Percentiles rank a stretch among this genome's conserved stretches.
Conservation (phyloP, 148 eudicot genomes). For the Silene uniflora region DNA sequence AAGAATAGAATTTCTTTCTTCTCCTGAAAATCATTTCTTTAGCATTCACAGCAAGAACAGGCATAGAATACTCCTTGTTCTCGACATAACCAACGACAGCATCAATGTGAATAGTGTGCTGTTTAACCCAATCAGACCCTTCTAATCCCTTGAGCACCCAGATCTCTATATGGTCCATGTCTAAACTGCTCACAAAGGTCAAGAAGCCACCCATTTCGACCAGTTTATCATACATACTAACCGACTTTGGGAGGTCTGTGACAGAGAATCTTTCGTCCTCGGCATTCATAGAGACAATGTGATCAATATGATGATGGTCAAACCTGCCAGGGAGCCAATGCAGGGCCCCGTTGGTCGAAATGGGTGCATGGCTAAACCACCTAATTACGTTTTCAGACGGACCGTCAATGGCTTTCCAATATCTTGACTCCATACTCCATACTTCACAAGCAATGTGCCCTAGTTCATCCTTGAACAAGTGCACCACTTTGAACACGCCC, state of each 20-base stretch:
- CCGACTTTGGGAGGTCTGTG: slow-evolving; percentile 25
- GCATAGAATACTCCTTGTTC: slow-evolving; percentile 10
- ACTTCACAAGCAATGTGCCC: slow-evolving; percentile 32
- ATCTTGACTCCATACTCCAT: slow-evolving; percentile 25
- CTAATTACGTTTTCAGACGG: slow-evolving; percentile 17
- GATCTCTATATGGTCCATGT: slow-evolving; percentile 20
- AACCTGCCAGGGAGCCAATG: slow-evolving; percentile 29
- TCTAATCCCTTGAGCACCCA: slow-evolving; percentile 38
- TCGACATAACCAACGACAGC: slow-evolving; percentile 24
- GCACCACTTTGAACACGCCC: slow-evolving; percentile 39
- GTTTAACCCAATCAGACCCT: slow-evolving; percentile 34
- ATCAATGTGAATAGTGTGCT: slow-evolving; percentile 29
- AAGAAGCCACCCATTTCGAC: slow-evolving; percentile 40
- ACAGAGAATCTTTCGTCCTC: slow-evolving; percentile 33
- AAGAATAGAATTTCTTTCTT: slow-evolving; percentile 14
- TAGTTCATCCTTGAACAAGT: slow-evolving; percentile 31
- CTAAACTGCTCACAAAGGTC: slow-evolving; percentile 28
- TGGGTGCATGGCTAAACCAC: slow-evolving; percentile 12
- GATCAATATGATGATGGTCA: not conserved
- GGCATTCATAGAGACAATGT: slow-evolving; percentile 28
- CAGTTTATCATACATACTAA: slow-evolving; percentile 17
- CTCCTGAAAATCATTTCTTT: slow-evolving; percentile 31
- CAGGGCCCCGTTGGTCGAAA: slow-evolving; percentile 34
- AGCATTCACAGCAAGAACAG: slow-evolving; percentile 26
- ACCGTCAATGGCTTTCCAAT: slow-evolving; percentile 39